These are phyloP conservation scores for Amphirosellinia nigrospora DNA, from an alignment of 495 filamentous ascomycete species.

Conservation along the genomic window DNA sequence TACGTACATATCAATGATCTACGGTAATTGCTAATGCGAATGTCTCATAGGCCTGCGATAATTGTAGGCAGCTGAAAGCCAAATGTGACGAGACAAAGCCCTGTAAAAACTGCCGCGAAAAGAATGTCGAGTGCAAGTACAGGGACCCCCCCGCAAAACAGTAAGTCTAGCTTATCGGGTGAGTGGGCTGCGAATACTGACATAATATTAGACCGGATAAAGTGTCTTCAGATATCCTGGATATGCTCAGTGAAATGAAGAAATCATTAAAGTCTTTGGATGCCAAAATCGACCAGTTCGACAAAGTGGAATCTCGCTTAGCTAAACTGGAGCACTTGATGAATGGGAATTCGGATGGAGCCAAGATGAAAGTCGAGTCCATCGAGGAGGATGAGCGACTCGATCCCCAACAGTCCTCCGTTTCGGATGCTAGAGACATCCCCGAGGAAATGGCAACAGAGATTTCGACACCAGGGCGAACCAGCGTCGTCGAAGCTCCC, in stretches of 20 bases:
- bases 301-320: constrained; percentile 33
- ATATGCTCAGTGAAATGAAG: constrained; percentile 43
- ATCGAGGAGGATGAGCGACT: constrained; percentile 39
- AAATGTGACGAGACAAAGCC: constrained; percentile 74
- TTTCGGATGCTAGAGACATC: constrained; percentile 30
- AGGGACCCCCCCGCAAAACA: constrained; percentile 71
- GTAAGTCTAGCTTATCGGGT: constrained; percentile 47
- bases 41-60: constrained; percentile 65
- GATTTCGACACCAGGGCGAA: constrained; percentile 35
- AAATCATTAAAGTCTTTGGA: constrained; percentile 41
- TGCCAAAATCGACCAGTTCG: constrained; percentile 23
- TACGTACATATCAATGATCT: neutral
- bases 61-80: constrained; percentile 70
- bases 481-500: constrained; percentile 35
- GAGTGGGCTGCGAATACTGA: constrained; percentile 28
- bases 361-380: constrained; percentile 38
- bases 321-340: constrained; percentile 33
- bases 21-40: constrained; percentile 34
- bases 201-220: constrained; percentile 57
- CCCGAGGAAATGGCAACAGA: constrained; percentile 33
- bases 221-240: constrained; percentile 56
- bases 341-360: constrained; percentile 32
- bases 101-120: constrained; percentile 62
- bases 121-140: constrained; percentile 66
- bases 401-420: constrained; percentile 28